Evolutionary conservation across 371 early-diverging fungal species (phyloP), one percentile per base, ranked within the genome.

Genomic region (Cladochytrium tenue): DNA sequence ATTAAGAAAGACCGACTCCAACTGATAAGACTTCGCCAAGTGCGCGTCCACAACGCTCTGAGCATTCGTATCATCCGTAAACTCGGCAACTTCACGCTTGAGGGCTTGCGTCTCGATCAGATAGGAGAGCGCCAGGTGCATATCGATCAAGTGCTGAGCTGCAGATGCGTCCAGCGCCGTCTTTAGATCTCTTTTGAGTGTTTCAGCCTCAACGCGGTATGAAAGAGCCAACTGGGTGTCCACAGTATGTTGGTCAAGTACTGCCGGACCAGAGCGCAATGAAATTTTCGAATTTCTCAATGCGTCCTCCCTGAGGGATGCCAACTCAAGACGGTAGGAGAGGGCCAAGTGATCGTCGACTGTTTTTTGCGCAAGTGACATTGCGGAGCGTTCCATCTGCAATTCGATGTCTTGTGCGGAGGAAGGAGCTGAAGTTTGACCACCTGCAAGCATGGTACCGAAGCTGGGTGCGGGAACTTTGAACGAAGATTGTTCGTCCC

Each of bases 271-370:
- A 53, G 7, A 20, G 20, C 7, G 7, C 53, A 53, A 53, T 26
- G 26, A 53, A 10, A 53, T n/a, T 26, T 26, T 53, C 15, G 13
- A 26, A 10, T 26, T 26, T 26, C 15, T 53, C 53, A 7, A 7
- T 25, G 7, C 26, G 13, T 27, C 13, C 13, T 58, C 10, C 25
- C 17, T 5, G 20, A 51, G 62, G 5, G 28, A 10, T 31, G 7
- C 56, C 35, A 56, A 4, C 56, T 61, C 35, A n/a, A 32, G 7
- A 63, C 15, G 26, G 61, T 61, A 51, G 31, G 62, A 61, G 28
- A 52, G 20, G 10, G 20, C 10, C 51, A 61, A 30, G 31, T 61
- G 62, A 27, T 57, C 17, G 33, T 63, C 64, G 32, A 32, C 36
- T 4, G 36, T 30, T 7, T 32, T n/a, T 60, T 60, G 61, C 62